These are phyloP conservation scores for Citropsis articulata DNA, from an alignment of 345 rosid genomes.

Conservation along the genomic window DNA sequence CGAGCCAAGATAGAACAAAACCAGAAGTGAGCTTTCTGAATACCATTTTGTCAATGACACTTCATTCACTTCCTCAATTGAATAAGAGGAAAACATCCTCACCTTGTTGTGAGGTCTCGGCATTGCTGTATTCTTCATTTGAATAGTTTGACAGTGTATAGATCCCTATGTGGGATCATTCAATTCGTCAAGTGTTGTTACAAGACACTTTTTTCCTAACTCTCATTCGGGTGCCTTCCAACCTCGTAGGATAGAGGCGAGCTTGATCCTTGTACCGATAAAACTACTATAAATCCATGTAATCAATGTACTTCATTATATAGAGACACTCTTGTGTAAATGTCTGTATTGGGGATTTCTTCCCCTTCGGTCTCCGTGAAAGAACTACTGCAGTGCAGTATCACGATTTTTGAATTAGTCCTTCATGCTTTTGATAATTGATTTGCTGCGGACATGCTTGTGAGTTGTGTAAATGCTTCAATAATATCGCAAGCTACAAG, in stretches of 20 bases:
- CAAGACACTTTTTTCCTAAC: conserved; percentile 20
- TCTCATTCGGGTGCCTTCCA: conserved; percentile 5
- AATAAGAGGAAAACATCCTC: conserved; percentile 29
- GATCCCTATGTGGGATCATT: conserved; percentile 19
- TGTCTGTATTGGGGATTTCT: background rate
- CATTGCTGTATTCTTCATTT: conserved; percentile 1
- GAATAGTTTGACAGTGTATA: background rate
- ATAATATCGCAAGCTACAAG: no score
- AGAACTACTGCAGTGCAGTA: background rate
- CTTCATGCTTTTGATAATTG: background rate
- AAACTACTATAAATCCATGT: conserved; percentile 13
- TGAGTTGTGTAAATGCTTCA: no score
- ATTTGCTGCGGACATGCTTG: no score
- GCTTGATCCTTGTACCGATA: conserved; percentile 17
- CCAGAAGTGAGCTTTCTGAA: conserved; percentile 33
- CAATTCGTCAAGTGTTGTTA: conserved; percentile 24
- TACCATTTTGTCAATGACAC: background rate
- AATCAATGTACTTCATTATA: conserved; percentile 13
- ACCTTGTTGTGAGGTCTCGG: conserved; percentile 7
- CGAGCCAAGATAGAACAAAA: conserved; percentile 68
- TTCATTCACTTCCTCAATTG: conserved; percentile 1
- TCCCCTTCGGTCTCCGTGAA: background rate
- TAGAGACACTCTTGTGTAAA: background rate
- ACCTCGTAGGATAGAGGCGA: conserved; percentile 17
- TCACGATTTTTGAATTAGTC: background rate